phyloP scores from a whole-genome alignment of 192 early-diverging fungal species.

The Coemansia sp. region DNA sequence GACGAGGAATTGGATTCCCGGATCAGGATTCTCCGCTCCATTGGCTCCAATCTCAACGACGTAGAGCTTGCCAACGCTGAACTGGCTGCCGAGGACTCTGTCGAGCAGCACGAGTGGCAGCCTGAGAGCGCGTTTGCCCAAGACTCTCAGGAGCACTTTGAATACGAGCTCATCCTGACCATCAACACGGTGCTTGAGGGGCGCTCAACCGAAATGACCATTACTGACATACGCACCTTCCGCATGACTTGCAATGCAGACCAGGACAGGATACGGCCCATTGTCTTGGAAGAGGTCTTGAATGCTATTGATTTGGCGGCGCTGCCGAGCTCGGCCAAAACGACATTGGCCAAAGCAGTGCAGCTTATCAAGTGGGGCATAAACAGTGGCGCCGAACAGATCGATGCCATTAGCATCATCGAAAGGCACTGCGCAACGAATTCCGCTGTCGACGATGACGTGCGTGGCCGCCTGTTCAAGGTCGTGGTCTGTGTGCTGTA shows the following conservation, averaged over 20 bases:
- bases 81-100: slow-evolving; percentile 17
- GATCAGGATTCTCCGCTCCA: slow-evolving; percentile 21
- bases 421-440: slow-evolving; percentile 58
- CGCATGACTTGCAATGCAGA: slow-evolving; percentile 85
- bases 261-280: slow-evolving; percentile 74
- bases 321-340: slow-evolving; percentile 40
- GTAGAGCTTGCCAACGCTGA: slow-evolving; percentile 23
- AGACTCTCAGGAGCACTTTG: slow-evolving; percentile 63
- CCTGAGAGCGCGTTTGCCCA: slow-evolving; percentile 53
- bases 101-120: slow-evolving; percentile 30
- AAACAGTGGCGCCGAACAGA: slow-evolving; percentile 70
- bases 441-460: slow-evolving; percentile 28
- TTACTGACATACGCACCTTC: slow-evolving; percentile 83
- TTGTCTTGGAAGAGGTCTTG: slow-evolving; percentile 74
- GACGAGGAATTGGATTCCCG: slow-evolving; percentile 12
- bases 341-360: slow-evolving; percentile 67
- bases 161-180: slow-evolving; percentile 70
- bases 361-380: slow-evolving; percentile 69
- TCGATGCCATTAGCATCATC: slow-evolving; percentile 61
- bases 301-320: slow-evolving; percentile 60
- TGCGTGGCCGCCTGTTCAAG: slow-evolving; percentile 60
- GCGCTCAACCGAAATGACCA: slow-evolving; percentile 72
- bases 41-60: slow-evolving; percentile 33
- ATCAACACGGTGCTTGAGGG: slow-evolving; percentile 82
- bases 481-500: slow-evolving; percentile 68